phyloP scores from a whole-genome alignment of 1,284 basidiomycete species.

The Paramarasmius palmivorus region DNA sequence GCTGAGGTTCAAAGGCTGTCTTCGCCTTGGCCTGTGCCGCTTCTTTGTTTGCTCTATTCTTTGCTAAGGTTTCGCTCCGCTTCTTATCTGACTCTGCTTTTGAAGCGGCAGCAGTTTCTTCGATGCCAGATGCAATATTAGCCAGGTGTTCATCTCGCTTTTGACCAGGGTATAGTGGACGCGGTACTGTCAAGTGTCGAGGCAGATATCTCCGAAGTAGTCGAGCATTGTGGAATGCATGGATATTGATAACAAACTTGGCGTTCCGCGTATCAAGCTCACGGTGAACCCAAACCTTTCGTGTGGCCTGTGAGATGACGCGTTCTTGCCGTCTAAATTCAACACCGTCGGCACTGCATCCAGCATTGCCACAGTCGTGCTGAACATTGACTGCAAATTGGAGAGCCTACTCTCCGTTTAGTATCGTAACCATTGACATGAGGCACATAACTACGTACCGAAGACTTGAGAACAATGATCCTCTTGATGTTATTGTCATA shows the following conservation, averaged over 20 bases:
- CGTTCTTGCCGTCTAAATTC: conserved; percentile 5
- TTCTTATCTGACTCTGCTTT: too few species aligned
- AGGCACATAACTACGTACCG: conserved; percentile 8
- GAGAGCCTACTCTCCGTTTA: background rate
- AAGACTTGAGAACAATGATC: too few species aligned
- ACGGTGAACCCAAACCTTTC: conserved; percentile 4
- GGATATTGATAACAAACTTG: conserved; percentile 6
- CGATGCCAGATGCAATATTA: too few species aligned
- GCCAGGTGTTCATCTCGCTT: too few species aligned
- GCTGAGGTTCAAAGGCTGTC: too few species aligned
- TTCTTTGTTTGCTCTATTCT: too few species aligned
- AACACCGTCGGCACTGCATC: conserved; percentile 4
- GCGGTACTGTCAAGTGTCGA: background rate
- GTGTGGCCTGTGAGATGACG: background rate
- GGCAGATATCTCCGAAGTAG: conserved; percentile 9
- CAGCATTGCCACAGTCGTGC: conserved; percentile 10
- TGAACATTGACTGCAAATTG: conserved; percentile 11
- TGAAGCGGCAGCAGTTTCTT: too few species aligned
- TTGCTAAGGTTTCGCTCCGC: too few species aligned
- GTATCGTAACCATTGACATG: conserved; percentile 5
- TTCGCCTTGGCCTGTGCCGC: too few species aligned
- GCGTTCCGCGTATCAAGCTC: too few species aligned
- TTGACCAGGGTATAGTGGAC: background rate
- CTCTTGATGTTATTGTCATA: too few species aligned
- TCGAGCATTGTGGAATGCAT: conserved; percentile 11